phyloP scores from a whole-genome alignment of 2,329 filamentous ascomycete genomes.

The Exophiala sideris region DNA sequence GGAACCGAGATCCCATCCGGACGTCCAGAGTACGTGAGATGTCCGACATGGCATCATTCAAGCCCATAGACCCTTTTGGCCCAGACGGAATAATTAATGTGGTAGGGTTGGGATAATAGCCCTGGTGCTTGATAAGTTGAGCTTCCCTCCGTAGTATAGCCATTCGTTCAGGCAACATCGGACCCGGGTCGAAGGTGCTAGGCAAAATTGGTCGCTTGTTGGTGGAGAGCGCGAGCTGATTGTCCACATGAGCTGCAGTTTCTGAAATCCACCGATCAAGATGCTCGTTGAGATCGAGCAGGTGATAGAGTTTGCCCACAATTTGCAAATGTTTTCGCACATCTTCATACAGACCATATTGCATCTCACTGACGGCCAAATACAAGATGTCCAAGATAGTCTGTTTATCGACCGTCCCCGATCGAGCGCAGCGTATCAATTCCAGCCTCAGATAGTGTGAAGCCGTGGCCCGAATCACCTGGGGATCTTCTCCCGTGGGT shows the following conservation, averaged over 20 bases:
- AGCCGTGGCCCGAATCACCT: conserved; percentile 12
- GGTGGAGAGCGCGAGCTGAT: conserved; percentile 22
- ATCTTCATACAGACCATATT: conserved; percentile 18
- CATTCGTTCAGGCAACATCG: conserved; percentile 24
- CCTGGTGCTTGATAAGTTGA: conserved; percentile 10
- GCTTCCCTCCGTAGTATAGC: conserved; percentile 19
- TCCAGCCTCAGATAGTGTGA: conserved; percentile 19
- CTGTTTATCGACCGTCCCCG: conserved; percentile 21
- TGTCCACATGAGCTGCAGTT: conserved; percentile 24
- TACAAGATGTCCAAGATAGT: conserved; percentile 24
- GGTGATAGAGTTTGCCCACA: conserved; percentile 18
- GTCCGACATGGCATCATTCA: conserved; percentile 21
- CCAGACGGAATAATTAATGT: conserved; percentile 3
- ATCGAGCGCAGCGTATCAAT: conserved; percentile 12
- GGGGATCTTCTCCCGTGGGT: conserved; percentile 10
- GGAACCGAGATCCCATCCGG: conserved; percentile 22
- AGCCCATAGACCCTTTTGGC: conserved; percentile 11
- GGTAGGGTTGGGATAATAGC: conserved; percentile 10
- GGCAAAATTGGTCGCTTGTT: conserved; percentile 13
- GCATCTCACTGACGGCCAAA: conserved; percentile 18
- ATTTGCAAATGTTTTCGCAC: conserved; percentile 21
- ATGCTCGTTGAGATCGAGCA: conserved; percentile 18
- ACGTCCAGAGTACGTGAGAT: conserved; percentile 18
- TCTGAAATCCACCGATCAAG: conserved; percentile 25
- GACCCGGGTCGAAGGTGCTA: conserved; percentile 21